These are phyloP conservation scores for Lipomyces starkeyi DNA, from an alignment of 805 yeast species.

Conservation along the genomic window DNA sequence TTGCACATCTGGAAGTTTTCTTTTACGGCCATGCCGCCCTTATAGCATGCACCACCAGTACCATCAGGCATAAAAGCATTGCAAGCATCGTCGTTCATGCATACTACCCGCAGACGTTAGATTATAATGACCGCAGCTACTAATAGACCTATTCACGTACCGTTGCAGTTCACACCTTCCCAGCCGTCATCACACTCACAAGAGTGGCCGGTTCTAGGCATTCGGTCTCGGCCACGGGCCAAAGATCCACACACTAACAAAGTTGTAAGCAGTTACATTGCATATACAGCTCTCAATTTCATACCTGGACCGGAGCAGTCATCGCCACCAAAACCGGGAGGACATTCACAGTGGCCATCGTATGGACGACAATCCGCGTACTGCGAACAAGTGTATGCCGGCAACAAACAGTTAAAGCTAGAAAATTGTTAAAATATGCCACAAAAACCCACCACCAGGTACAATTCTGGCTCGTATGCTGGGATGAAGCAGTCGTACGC, in stretches of 20 bases:
- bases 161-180: constrained; percentile 90
- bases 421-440: too few relatives aligned
- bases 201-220: constrained; percentile 56
- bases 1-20: constrained; percentile 89
- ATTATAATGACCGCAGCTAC: not conserved
- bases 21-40: constrained; percentile 80
- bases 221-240: constrained; percentile 63
- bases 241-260: constrained; percentile 74
- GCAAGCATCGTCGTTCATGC: constrained; percentile 75
- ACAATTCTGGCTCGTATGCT: not conserved
- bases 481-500: not conserved
- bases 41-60: constrained; percentile 85
- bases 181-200: constrained; percentile 88
- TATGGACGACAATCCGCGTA: constrained; percentile 85
- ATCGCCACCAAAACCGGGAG: constrained; percentile 90
- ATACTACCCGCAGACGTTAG: constrained; percentile 50
- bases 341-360: constrained; percentile 91
- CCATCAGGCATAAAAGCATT: constrained; percentile 87
- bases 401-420: constrained; percentile 90
- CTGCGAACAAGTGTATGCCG: constrained; percentile 88
- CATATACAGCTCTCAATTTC: constrained; percentile 37
- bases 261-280: not conserved
- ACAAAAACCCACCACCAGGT: not conserved
- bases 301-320: constrained; percentile 79
- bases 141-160: constrained; percentile 14